Evolutionary conservation across 2,329 filamentous ascomycete species (phyloP), one percentile per base, ranked within the genome.

Genomic region (Cladosporium colombiae): DNA sequence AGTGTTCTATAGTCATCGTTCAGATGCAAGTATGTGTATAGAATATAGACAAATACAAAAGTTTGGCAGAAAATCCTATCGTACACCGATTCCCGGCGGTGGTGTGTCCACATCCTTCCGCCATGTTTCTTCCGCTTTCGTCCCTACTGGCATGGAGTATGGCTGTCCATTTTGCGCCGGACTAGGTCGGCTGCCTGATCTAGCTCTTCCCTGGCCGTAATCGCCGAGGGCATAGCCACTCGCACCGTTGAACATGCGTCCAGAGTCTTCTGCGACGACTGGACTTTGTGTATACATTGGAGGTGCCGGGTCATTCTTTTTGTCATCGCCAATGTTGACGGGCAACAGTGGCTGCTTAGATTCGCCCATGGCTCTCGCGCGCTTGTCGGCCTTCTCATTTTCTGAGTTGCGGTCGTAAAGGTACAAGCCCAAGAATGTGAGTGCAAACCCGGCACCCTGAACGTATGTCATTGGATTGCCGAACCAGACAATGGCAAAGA

Each of bases 401-500:
- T 96, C 90, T 74, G 88, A 93, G 21, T 92, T 96, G 67, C 95
- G 89, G 78, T 99, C 95, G 78, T 99, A 99, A 49, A 99, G 85
- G 76, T 98, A 99, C 16, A 99, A 84, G 0, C 95, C 95, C 33
- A 97, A 73, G 75, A 97, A 97, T 0, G 95, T 99, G 55, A 99
- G 86, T 4, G 81, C 86, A 73, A 99, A 97, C 18, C 95, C 95
- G 50, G 91, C 83, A 0, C 88, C 92, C 78, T 99, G 95, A 18
- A 96, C 78, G 18, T 83, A 84, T 5, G 92, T 97, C 35, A 95
- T 97, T 1, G 90, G 87, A 77, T 89, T 97, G 69, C 92, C 90
- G 80, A 98, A 99, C 95, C 95, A 99, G 71, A 98, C 81, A 68
- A 99, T 94, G 7, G 95, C 93, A 72, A 97, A 90, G 66, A 95